Percentiles rank a stretch among this genome's conserved stretches.
These are phyloP conservation scores for Verticillium zaregamsianum DNA, from an alignment of 2,329 filamentous ascomycete species.

Conservation along the genomic window DNA sequence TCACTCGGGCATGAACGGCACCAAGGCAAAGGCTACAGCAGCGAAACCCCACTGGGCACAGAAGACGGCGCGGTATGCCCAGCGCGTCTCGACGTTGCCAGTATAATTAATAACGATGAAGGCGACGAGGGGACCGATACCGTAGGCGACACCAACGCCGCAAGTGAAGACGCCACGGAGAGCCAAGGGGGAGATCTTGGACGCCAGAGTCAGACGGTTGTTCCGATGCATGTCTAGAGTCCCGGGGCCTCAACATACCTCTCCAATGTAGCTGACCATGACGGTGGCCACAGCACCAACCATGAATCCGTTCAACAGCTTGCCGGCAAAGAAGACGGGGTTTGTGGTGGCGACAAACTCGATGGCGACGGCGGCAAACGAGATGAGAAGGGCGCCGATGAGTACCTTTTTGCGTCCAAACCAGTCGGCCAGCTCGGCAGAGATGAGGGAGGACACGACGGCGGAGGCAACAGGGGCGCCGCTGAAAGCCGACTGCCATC, in stretches of 20 bases:
- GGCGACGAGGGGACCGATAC: conserved; percentile 24
- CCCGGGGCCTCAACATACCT: conserved; percentile 14
- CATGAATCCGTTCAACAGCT: conserved; percentile 36
- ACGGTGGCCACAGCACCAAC: conserved; percentile 21
- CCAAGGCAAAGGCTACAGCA: conserved; percentile 19
- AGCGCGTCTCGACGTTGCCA: conserved; percentile 19
- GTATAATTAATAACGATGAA: conserved; percentile 26
- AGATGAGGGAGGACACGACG: neutral
- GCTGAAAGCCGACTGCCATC: conserved; percentile 40
- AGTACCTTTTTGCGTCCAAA: conserved; percentile 9
- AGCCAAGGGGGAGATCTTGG: conserved; percentile 21
- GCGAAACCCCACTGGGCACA: conserved; percentile 28
- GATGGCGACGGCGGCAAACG: conserved; percentile 31
- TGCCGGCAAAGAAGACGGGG: conserved; percentile 23
- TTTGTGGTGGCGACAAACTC: conserved; percentile 35
- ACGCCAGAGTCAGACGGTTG: neutral
- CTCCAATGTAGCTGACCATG: conserved; percentile 25
- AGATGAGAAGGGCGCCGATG: conserved; percentile 26
- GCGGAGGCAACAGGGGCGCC: conserved; percentile 33
- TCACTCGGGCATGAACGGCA: conserved; percentile 36
- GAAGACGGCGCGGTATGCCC: conserved; percentile 29
- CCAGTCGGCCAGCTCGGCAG: neutral
- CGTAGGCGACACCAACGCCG: conserved; percentile 22
- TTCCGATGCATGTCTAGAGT: neutral
- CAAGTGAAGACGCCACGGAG: conserved; percentile 25